Percentiles rank a stretch among this genome's conserved stretches.
These are phyloP conservation scores for Coniochaeta sp. DNA, from an alignment of 2,329 filamentous ascomycete species.

Conservation along the genomic window DNA sequence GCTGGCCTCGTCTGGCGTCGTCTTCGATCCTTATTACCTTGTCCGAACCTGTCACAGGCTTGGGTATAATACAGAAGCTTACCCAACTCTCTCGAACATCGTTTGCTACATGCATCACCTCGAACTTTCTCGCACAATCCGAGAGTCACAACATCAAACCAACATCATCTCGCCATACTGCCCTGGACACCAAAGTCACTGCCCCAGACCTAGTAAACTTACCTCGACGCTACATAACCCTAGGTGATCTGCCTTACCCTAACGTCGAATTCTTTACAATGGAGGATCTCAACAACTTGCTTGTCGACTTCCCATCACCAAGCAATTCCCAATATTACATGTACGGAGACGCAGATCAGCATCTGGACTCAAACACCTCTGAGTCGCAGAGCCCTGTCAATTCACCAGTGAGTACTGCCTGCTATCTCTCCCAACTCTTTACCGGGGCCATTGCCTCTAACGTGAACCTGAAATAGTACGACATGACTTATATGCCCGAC, in stretches of 20 bases:
- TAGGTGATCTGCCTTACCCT: neutral
- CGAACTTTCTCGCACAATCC: neutral
- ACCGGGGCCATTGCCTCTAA: neutral
- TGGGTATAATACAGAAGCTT: neutral
- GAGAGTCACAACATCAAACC: neutral
- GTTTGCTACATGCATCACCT: neutral
- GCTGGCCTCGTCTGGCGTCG: neutral
- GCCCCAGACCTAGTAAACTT: neutral
- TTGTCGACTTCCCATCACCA: slow-evolving; percentile 26
- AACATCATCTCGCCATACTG: neutral
- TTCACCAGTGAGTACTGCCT: slow-evolving; percentile 23
- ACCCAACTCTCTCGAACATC: neutral
- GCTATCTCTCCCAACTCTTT: neutral
- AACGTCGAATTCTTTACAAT: slow-evolving; percentile 17
- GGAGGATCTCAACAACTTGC: slow-evolving; percentile 22
- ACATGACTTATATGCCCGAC: slow-evolving; percentile 21
- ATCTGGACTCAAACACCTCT: slow-evolving; percentile 25
- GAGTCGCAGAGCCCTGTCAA: slow-evolving; percentile 29
- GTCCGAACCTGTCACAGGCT: neutral
- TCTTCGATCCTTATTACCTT: neutral
- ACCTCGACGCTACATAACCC: neutral
- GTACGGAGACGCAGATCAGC: slow-evolving; percentile 28
- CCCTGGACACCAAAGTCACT: neutral
- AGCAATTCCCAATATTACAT: slow-evolving; percentile 23
- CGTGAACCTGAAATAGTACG: slow-evolving; percentile 18